A percentile compares a stretch with the other conserved stretches of the same genome.
These are phyloP conservation scores for Gregarina niphandrodes DNA, from an alignment of 169 alveolate genomes.

Conservation along the genomic window DNA sequence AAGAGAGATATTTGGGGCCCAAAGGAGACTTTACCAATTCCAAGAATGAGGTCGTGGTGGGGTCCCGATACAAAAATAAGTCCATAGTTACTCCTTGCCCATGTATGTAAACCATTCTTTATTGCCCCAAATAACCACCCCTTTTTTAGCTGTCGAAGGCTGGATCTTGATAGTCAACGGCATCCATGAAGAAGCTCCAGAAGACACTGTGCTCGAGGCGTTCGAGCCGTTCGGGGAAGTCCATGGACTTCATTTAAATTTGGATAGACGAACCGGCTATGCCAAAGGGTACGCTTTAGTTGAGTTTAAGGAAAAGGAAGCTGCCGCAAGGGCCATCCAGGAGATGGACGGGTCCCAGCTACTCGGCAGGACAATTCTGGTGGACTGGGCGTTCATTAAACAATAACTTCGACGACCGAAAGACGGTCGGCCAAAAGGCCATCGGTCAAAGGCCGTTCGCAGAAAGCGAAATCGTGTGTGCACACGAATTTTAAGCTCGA, in stretches of 20 bases:
- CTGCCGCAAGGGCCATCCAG: slow-evolving; percentile 16
- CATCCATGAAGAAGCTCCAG: slow-evolving; percentile 64
- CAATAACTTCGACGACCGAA: too few relatives aligned
- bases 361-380: slow-evolving; percentile 4
- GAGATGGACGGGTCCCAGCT: slow-evolving; percentile 8
- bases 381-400: slow-evolving; percentile 15
- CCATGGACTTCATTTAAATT: slow-evolving; percentile 58
- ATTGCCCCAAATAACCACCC: too few relatives aligned
- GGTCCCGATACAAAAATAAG: too few relatives aligned
- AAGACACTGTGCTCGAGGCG: slow-evolving; percentile 61
- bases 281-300: slow-evolving; percentile 23
- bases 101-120: not conserved
- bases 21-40: too few relatives aligned
- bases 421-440: too few relatives aligned
- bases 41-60: too few relatives aligned
- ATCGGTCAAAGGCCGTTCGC: too few relatives aligned
- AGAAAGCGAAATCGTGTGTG: too few relatives aligned
- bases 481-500: too few relatives aligned
- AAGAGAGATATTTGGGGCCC: too few relatives aligned
- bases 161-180: slow-evolving; percentile 59
- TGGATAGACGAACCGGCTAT: slow-evolving; percentile 72
- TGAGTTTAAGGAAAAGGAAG: slow-evolving; percentile 11
- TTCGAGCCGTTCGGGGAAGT: slow-evolving; percentile 59
- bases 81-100: too few relatives aligned
- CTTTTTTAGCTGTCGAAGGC: slow-evolving; percentile 54